A percentile compares a stretch with the other conserved stretches of the same genome.
phyloP scores from a whole-genome alignment of 768 basidiomycete species.

The Psilocybe cubensis region DNA sequence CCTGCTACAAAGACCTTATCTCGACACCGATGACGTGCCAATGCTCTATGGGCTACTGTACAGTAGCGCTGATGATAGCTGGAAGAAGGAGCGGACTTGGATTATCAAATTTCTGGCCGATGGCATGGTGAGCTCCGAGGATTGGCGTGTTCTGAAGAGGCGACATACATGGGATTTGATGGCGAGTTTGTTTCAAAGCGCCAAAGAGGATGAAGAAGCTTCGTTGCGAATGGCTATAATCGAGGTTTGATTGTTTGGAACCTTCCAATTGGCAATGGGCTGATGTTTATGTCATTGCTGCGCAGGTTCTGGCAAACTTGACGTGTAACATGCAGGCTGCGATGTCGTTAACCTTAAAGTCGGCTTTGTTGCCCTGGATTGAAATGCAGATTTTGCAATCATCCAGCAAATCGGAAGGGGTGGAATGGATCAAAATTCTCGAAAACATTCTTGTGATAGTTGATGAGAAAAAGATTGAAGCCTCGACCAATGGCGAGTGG shows the following conservation, averaged over 20 bases:
- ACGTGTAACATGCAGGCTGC: constrained; percentile 72
- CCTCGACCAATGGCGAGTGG: constrained; percentile 64
- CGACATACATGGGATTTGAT: constrained; percentile 90
- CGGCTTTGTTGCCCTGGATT: constrained; percentile 80
- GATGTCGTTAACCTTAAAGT: constrained; percentile 71
- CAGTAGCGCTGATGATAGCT: constrained; percentile 74
- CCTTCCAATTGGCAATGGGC: not conserved
- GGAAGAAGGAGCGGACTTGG: constrained; percentile 91
- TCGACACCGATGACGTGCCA: constrained; percentile 85
- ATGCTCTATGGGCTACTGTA: constrained; percentile 91
- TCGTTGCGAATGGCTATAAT: constrained; percentile 60
- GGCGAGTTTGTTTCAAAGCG: constrained; percentile 79
- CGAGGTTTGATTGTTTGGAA: constrained; percentile 57
- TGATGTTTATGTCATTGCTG: not conserved
- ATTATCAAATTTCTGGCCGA: constrained; percentile 84
- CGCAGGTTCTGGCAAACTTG: constrained; percentile 76
- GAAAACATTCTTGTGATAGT: constrained; percentile 62
- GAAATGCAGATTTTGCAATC: constrained; percentile 63
- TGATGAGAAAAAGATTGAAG: constrained; percentile 54
- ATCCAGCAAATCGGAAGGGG: constrained; percentile 37
- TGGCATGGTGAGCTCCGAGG: constrained; percentile 72
- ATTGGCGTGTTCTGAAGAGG: constrained; percentile 82
- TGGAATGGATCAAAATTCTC: constrained; percentile 68
- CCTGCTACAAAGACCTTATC: constrained; percentile 83
- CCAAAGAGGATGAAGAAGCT: constrained; percentile 45